These are phyloP conservation scores for Zizania latifolia DNA, from an alignment of 176 grass and related monocot species.

Conservation along the genomic window DNA sequence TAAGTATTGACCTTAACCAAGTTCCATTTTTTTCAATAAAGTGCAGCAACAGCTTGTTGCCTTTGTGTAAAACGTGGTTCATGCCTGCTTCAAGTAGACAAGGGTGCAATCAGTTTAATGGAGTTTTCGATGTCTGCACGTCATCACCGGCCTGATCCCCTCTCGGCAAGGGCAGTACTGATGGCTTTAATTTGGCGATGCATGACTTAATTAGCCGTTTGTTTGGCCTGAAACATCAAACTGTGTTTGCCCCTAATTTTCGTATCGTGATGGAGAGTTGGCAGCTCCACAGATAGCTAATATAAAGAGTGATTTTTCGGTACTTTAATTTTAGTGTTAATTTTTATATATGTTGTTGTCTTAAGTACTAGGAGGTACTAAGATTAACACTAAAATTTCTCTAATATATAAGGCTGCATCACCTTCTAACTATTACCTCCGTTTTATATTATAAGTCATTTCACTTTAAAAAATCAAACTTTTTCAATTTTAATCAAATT, in stretches of 20 bases:
- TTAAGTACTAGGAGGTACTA: too few species aligned
- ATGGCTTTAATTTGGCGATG: background rate
- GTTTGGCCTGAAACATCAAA: constrained; percentile 28
- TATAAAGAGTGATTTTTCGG: too few species aligned
- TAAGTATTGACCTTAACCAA: background rate
- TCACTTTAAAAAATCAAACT: too few species aligned
- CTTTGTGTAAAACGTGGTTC: background rate
- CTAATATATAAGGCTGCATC: too few species aligned
- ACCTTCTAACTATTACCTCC: too few species aligned
- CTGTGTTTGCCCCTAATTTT: background rate
- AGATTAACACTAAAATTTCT: too few species aligned
- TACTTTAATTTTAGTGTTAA: too few species aligned
- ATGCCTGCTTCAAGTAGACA: background rate
- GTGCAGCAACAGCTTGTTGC: background rate
- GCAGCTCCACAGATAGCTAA: background rate
- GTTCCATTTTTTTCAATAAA: background rate
- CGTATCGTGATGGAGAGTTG: background rate
- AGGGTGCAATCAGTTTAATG: background rate
- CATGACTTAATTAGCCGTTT: background rate
- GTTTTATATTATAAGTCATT: too few species aligned
- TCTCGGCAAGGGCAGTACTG: background rate
- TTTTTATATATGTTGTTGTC: too few species aligned
- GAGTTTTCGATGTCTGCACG: background rate
- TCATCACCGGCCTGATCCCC: too few species aligned
- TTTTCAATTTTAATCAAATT: too few species aligned